Conservation (phyloP, 2,329 filamentous ascomycete species). For the Pestalotiopsis sp. region DNA sequence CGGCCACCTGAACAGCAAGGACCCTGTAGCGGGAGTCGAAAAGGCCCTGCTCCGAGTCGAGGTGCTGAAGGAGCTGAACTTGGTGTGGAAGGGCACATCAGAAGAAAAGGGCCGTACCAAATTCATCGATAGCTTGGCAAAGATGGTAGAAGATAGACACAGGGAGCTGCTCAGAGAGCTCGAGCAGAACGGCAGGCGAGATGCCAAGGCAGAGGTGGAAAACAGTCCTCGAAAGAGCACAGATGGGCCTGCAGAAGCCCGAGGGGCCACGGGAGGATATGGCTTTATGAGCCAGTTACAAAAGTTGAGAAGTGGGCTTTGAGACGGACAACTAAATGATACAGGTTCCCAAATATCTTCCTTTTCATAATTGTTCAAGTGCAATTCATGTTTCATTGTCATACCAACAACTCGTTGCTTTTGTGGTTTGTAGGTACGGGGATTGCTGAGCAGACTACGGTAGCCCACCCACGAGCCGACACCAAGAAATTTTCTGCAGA, state of each 20-base stretch:
- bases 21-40: conserved; percentile 68
- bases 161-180: conserved; percentile 54
- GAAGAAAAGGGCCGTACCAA: conserved; percentile 84
- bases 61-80: conserved; percentile 72
- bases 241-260: conserved; percentile 37
- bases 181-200: conserved; percentile 43
- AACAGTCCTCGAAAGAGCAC: conserved; percentile 35
- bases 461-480: background rate
- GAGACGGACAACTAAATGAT: conserved; percentile 16
- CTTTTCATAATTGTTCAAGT: background rate
- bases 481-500: conserved; percentile 3
- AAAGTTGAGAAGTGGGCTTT: conserved; percentile 58
- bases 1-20: conserved; percentile 55
- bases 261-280: conserved; percentile 49
- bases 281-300: conserved; percentile 65
- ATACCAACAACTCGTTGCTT: background rate
- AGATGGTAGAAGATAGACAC: conserved; percentile 77
- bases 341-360: background rate
- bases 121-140: conserved; percentile 81
- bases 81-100: conserved; percentile 93
- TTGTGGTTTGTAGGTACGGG: background rate
- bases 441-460: background rate
- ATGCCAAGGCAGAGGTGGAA: conserved; percentile 33
- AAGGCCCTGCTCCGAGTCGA: conserved; percentile 75
- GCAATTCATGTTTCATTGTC: background rate